These are phyloP conservation scores for Podospora tetraspora DNA, from an alignment of 495 filamentous ascomycete species.

Conservation along the genomic window DNA sequence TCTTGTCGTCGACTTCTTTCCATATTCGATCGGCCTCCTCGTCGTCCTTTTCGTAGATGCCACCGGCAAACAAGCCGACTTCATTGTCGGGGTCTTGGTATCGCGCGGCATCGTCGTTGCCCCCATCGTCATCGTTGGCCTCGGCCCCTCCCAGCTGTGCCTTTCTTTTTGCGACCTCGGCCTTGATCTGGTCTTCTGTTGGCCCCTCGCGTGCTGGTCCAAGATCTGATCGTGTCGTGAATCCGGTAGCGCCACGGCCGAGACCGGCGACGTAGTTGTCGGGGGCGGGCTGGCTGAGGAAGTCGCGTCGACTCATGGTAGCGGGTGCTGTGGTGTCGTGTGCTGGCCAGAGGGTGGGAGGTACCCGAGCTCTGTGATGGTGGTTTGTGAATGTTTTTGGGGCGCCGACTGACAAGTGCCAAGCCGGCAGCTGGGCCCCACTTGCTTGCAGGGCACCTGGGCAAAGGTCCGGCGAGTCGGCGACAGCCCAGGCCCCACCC, in stretches of 20 bases:
- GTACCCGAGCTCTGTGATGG: not conserved
- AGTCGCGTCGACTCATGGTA: conserved; percentile 83
- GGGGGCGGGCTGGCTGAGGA: conserved; percentile 82
- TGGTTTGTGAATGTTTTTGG: not conserved
- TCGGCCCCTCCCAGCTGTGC: conserved; percentile 67
- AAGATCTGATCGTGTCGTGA: conserved; percentile 94
- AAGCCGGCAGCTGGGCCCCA: not conserved
- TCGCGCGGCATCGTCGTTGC: conserved; percentile 72
- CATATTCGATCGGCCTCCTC: conserved; percentile 97
- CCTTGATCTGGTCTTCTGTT: conserved; percentile 97
- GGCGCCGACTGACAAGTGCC: not conserved
- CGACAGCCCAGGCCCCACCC: too few relatives aligned
- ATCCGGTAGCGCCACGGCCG: conserved; percentile 94
- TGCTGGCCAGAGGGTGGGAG: not conserved
- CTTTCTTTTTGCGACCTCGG: conserved; percentile 86
- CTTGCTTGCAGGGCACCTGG: not conserved
- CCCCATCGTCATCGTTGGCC: conserved; percentile 70
- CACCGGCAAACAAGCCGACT: conserved; percentile 88
- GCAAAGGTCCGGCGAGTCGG: not conserved
- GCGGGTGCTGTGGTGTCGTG: not conserved
- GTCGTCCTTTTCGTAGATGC: conserved; percentile 91
- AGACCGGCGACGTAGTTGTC: conserved; percentile 99
- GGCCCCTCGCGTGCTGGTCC: conserved; percentile 95
- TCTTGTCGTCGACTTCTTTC: conserved; percentile 89
- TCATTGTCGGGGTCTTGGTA: conserved; percentile 98